A percentile compares a stretch with the other conserved stretches of the same genome.
Evolutionary conservation across 2,329 filamentous ascomycete species (phyloP).

Genomic region (Colletotrichum karsti): DNA sequence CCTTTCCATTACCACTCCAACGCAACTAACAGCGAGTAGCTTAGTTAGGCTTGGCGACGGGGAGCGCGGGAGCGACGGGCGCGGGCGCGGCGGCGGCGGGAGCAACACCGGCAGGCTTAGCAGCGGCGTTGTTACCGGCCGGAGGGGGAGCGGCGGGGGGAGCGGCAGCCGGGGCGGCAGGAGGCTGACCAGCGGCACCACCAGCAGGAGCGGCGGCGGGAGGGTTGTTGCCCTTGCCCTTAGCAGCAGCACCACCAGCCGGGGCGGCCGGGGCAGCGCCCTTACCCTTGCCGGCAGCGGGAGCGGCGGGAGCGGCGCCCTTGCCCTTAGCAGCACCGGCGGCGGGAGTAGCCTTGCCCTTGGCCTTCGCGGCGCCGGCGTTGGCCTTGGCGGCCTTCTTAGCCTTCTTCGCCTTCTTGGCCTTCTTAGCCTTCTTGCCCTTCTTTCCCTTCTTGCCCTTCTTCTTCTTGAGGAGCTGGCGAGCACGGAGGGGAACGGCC

Average conservation of each 20-base stretch:
- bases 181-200: background rate
- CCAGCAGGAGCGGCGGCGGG: constrained; percentile 6
- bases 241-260: constrained; percentile 11
- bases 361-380: constrained; percentile 4
- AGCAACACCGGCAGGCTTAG: background rate
- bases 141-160: background rate
- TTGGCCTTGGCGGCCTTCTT: constrained; percentile 13
- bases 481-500: constrained; percentile 8
- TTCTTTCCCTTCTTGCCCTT: constrained; percentile 18
- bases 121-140: background rate
- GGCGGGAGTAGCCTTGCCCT: constrained; percentile 8
- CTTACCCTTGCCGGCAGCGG: constrained; percentile 9
- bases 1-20: background rate
- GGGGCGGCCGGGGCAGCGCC: constrained; percentile 5
- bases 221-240: constrained; percentile 11
- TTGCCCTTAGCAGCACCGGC: constrained; percentile 9
- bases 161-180: background rate
- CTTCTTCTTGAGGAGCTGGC: constrained; percentile 23
- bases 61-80: constrained; percentile 15
- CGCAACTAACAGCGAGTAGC: background rate
- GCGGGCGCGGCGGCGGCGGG: constrained; percentile 14
- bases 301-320: constrained; percentile 10
- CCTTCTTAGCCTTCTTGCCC: constrained; percentile 18
- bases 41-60: constrained; percentile 14
- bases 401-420: constrained; percentile 8